Base-by-base conservation (phyloP, 768 basidiomycete genomes). In the Russula dissimulans region DNA sequence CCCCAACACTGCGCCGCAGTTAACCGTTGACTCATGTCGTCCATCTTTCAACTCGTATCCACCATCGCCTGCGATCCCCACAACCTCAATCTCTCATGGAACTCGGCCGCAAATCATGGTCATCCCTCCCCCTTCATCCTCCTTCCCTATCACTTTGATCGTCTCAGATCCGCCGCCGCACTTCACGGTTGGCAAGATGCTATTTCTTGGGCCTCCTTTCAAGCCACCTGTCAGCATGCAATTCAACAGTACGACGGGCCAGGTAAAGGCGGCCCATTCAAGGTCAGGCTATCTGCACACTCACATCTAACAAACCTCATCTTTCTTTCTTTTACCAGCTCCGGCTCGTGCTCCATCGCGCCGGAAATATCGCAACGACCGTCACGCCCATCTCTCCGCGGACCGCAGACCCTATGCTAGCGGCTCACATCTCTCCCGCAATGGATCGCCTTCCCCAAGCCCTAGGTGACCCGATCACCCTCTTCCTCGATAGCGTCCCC, bases 71-170 rank as follows among this genome's bases (percentile, higher is more conserved):
- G 78, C 66, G 89, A 90, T 67, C 73, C 72, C 1, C 71, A 67
- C 34, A 73, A 89, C 8, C 66, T 72, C 10, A 57, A 68, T 1
- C 69, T 77, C 10, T 34, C 61, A 12, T 89, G 85, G 87, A 91
- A 89, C 63, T 77, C 70, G 0, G 45, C 79, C 38, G 77, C 78
- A 36, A 72, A 72, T 9, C 62, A 73, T 17, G 78, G 77, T n/a
- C 71, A 72, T 0, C 80, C 82, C 1, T 84, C 81, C 0, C 76
- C 80, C 0, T 87, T 83, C 64, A 71, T 90, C n/a, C 71, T 90
- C 0, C 78, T 89, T 11, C 71, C 68, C 0, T 78, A 79, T 66
- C 87, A 91, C 63, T 69, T 77, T 55, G 79, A 85, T 41, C 82
- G 89, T 49, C 77, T 92, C 0, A 50, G 69, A 11, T 70, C 75